Evolutionary conservation across 139 green algal genomes (phyloP).

Genomic region (Chlamydomonas urium): DNA sequence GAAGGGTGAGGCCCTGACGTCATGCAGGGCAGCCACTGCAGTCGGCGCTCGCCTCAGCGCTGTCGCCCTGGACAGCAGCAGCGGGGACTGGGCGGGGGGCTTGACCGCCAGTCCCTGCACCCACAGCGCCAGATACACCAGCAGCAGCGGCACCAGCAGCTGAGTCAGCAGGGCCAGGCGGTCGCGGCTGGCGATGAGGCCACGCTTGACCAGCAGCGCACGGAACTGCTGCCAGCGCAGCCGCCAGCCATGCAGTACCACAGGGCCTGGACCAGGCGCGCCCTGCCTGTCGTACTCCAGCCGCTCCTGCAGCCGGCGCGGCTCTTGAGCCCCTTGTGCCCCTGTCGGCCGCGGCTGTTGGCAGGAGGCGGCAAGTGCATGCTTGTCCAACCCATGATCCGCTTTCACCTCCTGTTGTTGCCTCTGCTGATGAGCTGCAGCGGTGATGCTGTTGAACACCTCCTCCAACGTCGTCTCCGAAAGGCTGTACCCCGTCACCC

Average conservation of each 20-base stretch:
- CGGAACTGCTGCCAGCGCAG: conserved; percentile 55
- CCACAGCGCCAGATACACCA: conserved; percentile 39
- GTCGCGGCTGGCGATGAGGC: conserved; percentile 54
- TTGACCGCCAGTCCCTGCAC: conserved; percentile 38
- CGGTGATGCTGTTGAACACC: conserved; percentile 39
- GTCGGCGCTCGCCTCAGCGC: too few relatives aligned
- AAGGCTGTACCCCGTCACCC: conserved; percentile 49
- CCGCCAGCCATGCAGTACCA: conserved; percentile 5
- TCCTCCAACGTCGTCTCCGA: conserved; percentile 74
- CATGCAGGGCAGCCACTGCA: too few relatives aligned
- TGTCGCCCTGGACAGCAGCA: conserved; percentile 15
- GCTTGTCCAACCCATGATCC: not conserved
- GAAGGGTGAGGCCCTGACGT: too few relatives aligned
- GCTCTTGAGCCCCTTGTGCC: not conserved
- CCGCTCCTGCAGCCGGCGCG: not conserved
- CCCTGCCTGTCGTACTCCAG: not conserved
- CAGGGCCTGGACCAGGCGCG: not conserved
- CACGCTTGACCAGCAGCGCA: conserved; percentile 63
- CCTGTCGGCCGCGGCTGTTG: not conserved
- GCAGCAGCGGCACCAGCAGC: conserved; percentile 38
- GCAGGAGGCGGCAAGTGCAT: not conserved
- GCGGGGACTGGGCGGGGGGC: conserved; percentile 18
- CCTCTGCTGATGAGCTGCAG: not conserved
- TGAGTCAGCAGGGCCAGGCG: conserved; percentile 53
- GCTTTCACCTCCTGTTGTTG: not conserved